phyloP scores from a whole-genome alignment of 2,329 filamentous ascomycete genomes.

The Waltergamsia citrina region DNA sequence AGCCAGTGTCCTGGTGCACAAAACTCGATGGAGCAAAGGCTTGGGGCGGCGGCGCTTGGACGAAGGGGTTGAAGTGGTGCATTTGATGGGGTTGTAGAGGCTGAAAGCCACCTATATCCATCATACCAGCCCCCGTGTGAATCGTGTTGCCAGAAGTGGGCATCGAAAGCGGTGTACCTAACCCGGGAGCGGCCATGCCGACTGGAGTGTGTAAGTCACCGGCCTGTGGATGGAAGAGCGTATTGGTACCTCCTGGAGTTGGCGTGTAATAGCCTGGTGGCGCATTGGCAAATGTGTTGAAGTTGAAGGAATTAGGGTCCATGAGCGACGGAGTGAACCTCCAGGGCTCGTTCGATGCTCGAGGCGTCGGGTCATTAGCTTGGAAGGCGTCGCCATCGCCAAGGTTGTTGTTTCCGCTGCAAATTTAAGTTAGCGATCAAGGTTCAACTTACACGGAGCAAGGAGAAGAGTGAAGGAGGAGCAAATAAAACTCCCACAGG shows the following conservation, averaged over 20 bases:
- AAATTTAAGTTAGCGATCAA: not conserved
- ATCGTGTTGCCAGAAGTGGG: slow-evolving; percentile 57
- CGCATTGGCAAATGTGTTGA: slow-evolving; percentile 70
- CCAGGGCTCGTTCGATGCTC: slow-evolving; percentile 72
- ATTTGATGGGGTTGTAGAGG: slow-evolving; percentile 49
- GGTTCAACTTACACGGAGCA: not conserved
- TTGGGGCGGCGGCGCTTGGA: slow-evolving; percentile 43
- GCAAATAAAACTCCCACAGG: too few species aligned
- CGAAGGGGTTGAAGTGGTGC: slow-evolving; percentile 62
- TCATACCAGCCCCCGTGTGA: slow-evolving; percentile 46
- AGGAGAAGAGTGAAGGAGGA: too few species aligned
- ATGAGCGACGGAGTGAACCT: slow-evolving; percentile 82
- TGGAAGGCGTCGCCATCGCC: slow-evolving; percentile 27
- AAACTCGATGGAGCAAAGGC: slow-evolving; percentile 73
- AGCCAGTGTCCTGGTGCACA: slow-evolving; percentile 69
- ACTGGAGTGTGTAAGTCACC: slow-evolving; percentile 77
- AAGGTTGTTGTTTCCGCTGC: slow-evolving; percentile 5
- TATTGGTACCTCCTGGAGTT: slow-evolving; percentile 71
- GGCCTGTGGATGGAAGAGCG: slow-evolving; percentile 72
- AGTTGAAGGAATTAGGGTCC: slow-evolving; percentile 76
- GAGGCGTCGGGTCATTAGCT: slow-evolving; percentile 76
- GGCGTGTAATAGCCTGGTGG: slow-evolving; percentile 80
- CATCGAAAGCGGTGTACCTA: slow-evolving; percentile 75
- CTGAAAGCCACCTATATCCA: slow-evolving; percentile 64
- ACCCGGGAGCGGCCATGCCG: slow-evolving; percentile 37